Conservation (phyloP, 495 filamentous ascomycete genomes). For the Penicillium diatomitis region DNA sequence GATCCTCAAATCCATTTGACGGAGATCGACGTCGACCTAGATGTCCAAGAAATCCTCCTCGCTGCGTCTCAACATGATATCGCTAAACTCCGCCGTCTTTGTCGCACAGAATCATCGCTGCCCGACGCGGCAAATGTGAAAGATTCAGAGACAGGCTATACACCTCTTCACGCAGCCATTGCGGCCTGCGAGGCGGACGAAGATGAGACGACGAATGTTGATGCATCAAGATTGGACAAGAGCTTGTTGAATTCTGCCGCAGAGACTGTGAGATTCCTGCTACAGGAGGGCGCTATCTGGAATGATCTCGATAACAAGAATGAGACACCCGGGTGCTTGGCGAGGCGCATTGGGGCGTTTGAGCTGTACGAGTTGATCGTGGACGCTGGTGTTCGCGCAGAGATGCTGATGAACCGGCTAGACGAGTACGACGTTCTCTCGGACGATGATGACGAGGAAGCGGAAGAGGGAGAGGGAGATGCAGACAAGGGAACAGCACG, state of each 20-base stretch:
- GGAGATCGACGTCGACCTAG: constrained; percentile 34
- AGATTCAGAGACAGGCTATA: constrained; percentile 75
- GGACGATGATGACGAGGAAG: constrained; percentile 33
- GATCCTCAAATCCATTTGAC: constrained; percentile 15
- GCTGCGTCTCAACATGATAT: constrained; percentile 78
- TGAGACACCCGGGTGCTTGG: constrained; percentile 90
- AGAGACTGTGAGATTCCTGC: constrained; percentile 62
- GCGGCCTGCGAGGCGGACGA: constrained; percentile 61
- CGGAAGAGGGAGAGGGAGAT: constrained; percentile 22
- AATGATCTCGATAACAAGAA: constrained; percentile 80
- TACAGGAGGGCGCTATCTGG: constrained; percentile 90
- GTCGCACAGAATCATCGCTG: constrained; percentile 46
- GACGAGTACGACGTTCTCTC: constrained; percentile 69
- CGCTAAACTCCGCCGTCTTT: constrained; percentile 58
- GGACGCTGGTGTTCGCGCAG: constrained; percentile 84
- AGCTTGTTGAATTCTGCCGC: constrained; percentile 45
- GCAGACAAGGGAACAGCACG: constrained; percentile 43
- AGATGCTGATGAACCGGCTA: constrained; percentile 68
- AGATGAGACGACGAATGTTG: constrained; percentile 21
- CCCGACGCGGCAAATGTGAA: constrained; percentile 60
- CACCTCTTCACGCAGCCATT: constrained; percentile 85
- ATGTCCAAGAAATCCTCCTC: constrained; percentile 56
- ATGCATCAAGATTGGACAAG: constrained; percentile 13
- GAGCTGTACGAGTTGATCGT: constrained; percentile 79
- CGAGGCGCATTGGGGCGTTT: constrained; percentile 56